Evolutionary conservation across 495 filamentous ascomycete species (phyloP), one percentile per base, ranked within the genome.

Genomic region (Zalerion maritima): DNA sequence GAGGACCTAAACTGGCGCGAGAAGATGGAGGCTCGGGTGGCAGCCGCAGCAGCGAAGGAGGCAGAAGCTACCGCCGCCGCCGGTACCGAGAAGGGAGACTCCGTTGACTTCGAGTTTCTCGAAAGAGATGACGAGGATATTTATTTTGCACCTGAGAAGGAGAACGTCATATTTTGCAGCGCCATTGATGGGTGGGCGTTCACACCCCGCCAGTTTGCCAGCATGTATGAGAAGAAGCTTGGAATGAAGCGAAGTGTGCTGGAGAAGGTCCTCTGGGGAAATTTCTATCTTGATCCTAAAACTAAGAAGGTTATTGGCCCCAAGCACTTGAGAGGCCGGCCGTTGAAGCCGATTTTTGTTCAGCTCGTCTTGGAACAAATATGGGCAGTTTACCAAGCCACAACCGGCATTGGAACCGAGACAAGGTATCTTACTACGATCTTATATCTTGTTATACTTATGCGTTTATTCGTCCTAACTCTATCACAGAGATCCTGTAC

Each of bases 161-260:
- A 94, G 40, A 99, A 99, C 45, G 89, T 99, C 48, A 94, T 99
- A 34, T 99, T 99, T 42, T 81, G 84, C 58, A 94, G 85, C 45
- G 89, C 89, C 16, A 77, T 93, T 28, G 89, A 99, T 46, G 89
- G 91, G 20, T 99, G 89, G 89, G 89, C 89, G 2, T 99, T 96
- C 40, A 99, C 89, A 0, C 69, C 93, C 12, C 71, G 81, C 19
- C 89, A 99, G 46, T 99, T 99, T 49, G 89, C 89, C 5, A 70
- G 68, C 3, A 59, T 96, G 24, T 96, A 94, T 46, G 89, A 99
- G 53, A 93, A 82, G 60, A 99, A 96, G 43, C 71, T 99, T 4
- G 87, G 89, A 1, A 87, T 96, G 44, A 94, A 94, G 46, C 73
- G 86, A 10, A 71, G 69, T n/a, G 52, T 83, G 2, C 67, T 99